phyloP scores from a whole-genome alignment of 305 asterid species.

The Fraxinus latifolia region DNA sequence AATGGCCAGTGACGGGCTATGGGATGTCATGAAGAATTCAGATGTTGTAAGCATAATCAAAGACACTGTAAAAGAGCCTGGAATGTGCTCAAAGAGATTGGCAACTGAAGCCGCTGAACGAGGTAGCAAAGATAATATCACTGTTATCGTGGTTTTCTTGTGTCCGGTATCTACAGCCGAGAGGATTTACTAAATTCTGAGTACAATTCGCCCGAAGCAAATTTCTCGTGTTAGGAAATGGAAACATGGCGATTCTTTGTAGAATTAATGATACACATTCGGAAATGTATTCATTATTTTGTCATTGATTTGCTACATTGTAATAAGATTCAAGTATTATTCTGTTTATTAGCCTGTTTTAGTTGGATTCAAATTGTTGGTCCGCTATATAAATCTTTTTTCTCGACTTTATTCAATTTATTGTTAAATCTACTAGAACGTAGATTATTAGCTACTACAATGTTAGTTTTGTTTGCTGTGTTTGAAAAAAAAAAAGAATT shows the following conservation, averaged over 20 bases:
- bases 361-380: neutral
- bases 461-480: too few species aligned
- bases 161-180: conserved; percentile 87
- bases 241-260: neutral
- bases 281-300: neutral
- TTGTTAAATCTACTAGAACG: neutral
- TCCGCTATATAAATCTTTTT: neutral
- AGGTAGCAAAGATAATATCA: conserved; percentile 87
- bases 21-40: conserved; percentile 71
- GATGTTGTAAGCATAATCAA: conserved; percentile 70
- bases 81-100: conserved; percentile 91
- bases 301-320: neutral
- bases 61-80: conserved; percentile 86
- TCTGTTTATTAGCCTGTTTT: neutral
- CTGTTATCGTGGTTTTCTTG: conserved; percentile 73
- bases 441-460: neutral
- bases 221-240: neutral
- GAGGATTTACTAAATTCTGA: conserved; percentile 67
- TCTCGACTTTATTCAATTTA: neutral
- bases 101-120: conserved; percentile 81
- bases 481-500: too few species aligned
- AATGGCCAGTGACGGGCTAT: conserved; percentile 89
- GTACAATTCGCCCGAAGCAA: neutral
- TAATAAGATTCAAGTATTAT: neutral
- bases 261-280: neutral